phyloP scores from a whole-genome alignment of 495 filamentous ascomycete genomes.

The Lasiosphaeria miniovina region DNA sequence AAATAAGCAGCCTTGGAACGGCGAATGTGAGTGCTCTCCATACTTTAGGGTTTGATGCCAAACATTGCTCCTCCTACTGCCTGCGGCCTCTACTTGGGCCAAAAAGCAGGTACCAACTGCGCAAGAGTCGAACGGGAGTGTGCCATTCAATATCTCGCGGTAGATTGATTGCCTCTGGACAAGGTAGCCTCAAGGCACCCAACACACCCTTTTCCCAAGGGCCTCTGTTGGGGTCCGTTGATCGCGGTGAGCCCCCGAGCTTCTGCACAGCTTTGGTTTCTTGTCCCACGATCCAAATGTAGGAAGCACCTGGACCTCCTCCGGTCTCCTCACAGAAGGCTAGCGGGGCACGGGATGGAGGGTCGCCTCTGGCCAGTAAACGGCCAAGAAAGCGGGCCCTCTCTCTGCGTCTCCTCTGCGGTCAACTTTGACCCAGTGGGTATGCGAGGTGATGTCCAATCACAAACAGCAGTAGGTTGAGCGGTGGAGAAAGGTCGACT shows the following conservation, averaged over 20 bases:
- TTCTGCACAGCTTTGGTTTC: neutral
- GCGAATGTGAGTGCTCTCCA: neutral
- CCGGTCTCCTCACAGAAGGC: slow-evolving; percentile 3
- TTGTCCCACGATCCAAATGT: neutral
- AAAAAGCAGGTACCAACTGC: slow-evolving; percentile 10
- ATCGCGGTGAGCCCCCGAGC: neutral
- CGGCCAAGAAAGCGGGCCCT: slow-evolving; percentile 1
- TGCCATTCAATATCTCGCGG: slow-evolving; percentile 3
- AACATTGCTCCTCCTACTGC: neutral
- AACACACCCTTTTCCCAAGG: neutral
- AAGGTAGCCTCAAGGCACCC: neutral
- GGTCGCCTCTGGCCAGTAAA: slow-evolving; percentile 11
- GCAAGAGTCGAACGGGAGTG: neutral
- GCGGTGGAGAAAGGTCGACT: neutral
- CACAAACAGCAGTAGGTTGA: neutral
- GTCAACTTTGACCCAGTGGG: slow-evolving; percentile 2
- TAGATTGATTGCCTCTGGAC: neutral
- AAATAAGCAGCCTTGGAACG: neutral
- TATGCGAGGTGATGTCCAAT: slow-evolving; percentile 2
- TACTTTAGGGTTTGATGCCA: neutral
- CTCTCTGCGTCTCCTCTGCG: slow-evolving; percentile 11
- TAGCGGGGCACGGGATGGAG: slow-evolving; percentile 11
- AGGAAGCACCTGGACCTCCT: neutral
- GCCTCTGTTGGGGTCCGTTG: neutral
- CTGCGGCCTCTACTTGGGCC: neutral